phyloP scores from a whole-genome alignment of 345 rosid genomes.

The Combretum micranthum region DNA sequence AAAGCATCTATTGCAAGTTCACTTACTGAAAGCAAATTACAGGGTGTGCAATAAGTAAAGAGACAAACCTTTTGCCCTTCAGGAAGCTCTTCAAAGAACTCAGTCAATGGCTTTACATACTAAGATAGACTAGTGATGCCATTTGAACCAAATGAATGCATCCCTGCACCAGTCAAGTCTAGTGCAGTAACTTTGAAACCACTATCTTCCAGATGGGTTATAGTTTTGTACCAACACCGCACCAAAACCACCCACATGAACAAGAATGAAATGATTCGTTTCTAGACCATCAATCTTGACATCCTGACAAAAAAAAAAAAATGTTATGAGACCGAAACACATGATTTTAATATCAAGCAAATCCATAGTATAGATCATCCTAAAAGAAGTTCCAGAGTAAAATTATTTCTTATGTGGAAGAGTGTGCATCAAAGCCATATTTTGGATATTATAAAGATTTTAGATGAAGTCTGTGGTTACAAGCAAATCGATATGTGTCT shows the following conservation, averaged over 20 bases:
- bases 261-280: conserved; percentile 74
- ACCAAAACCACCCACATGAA: conserved; percentile 97
- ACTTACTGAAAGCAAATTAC: no score
- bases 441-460: no score
- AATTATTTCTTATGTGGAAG: no score
- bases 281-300: conserved; percentile 68
- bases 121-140: conserved; percentile 63
- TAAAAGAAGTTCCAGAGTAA: no score
- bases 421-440: no score
- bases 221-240: conserved; percentile 99
- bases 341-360: no score
- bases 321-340: conserved; percentile 7
- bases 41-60: background rate
- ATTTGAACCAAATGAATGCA: conserved; percentile 63
- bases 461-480: no score
- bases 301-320: conserved; percentile 38
- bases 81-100: conserved; percentile 62
- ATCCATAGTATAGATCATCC: no score
- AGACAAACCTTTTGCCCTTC: conserved; percentile 63
- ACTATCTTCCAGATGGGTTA: conserved; percentile 81
- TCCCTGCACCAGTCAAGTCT: conserved; percentile 91
- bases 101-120: conserved; percentile 79
- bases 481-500: no score
- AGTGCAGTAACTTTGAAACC: conserved; percentile 87
- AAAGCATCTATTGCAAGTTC: no score